Base-by-base conservation (phyloP, 768 basidiomycete genomes). In the Trametes maxima region DNA sequence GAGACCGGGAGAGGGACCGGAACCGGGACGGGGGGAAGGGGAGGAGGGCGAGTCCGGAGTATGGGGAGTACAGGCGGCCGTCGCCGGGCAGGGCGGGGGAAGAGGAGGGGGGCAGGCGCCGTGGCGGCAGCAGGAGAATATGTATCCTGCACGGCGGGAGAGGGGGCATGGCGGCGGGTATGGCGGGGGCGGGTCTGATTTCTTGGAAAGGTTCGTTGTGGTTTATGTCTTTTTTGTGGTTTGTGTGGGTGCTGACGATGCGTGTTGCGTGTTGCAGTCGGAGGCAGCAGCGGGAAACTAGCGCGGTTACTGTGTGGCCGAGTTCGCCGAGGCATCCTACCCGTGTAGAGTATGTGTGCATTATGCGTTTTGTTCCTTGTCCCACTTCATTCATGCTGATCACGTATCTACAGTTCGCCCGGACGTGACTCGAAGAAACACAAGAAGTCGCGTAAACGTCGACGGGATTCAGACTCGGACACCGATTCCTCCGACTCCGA, bases 281-380 rank as follows among this genome's bases (percentile, higher is more conserved):
- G 35, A 80, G 90, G 57, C 70, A 78, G 48, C 87, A 93, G 70
- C 80, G 93, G 49, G 85, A 85, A 65, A 77, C 67, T 5, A 82
- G 75, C 10, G 79, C 78, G 5, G 72, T 85, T 1, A 80, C 81
- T 65, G 79, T 92, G n/a, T 95, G 93, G 93, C 93, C 93, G 1
- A 74, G 85, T 3, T 94, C 93, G 2, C 93, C 93, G 0, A 88
- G 87, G 64, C 83, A 80, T 11, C 85, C 85, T 56, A 75, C 81
- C 39, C 83, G 90, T 39, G 73, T 59, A 21, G 62, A 64, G 62
- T 64, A 74, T 47, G 64, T 84, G 85, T 90, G 74, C 33, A 86
- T 77, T 2, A 24, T 45, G 6, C 21, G 42, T 59, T 24, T 24
- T 49, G n/a, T 19, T 13, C 36, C n/a, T 5, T 42, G 25, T 24